Evolutionary conservation across 441 rosid species (phyloP).

Genomic region (Gossypium davidsonii): DNA sequence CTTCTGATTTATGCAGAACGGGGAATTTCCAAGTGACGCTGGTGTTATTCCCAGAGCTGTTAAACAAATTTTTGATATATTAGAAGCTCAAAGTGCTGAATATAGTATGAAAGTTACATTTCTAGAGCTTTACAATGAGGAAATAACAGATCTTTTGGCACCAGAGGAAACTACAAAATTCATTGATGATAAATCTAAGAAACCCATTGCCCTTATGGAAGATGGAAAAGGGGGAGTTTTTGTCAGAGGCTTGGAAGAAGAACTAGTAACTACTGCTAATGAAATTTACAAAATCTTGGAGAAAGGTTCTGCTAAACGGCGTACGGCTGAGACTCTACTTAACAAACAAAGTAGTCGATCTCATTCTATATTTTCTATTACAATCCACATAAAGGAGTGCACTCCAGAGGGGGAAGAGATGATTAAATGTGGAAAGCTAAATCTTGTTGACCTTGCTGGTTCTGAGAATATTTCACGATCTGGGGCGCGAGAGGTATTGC

Average conservation of each 20-base stretch:
- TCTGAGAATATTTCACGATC: conserved; percentile 98
- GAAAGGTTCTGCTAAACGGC: conserved; percentile 95
- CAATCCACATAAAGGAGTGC: conserved; percentile 92
- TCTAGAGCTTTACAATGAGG: conserved; percentile 95
- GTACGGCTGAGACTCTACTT: conserved; percentile 96
- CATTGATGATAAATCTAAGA: conserved; percentile 88
- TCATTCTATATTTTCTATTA: conserved; percentile 94
- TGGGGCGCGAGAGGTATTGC: conserved; percentile 90
- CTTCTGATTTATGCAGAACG: conserved; percentile 53
- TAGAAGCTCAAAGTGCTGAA: conserved; percentile 91
- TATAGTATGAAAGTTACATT: conserved; percentile 97
- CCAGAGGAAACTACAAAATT: conserved; percentile 74
- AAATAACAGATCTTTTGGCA: conserved; percentile 93
- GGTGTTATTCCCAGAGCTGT: conserved; percentile 99
- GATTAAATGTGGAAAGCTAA: conserved; percentile 94
- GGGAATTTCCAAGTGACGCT: conserved; percentile 94
- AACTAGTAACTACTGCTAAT: conserved; percentile 85
- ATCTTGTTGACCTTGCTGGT: conserved; percentile 99
- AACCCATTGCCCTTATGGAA: conserved; percentile 97
- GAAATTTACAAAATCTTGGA: conserved; percentile 97
- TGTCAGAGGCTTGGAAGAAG: conserved; percentile 96
- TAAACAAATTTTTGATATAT: conserved; percentile 80
- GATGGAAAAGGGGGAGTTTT: conserved; percentile 99
- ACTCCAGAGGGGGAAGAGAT: conserved; percentile 98
- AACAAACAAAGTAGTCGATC: conserved; percentile 99